Percentiles rank a stretch among this genome's conserved stretches.
These are phyloP conservation scores for Lithospermum erythrorhizon DNA, from an alignment of 257 asterid species.

Conservation along the genomic window DNA sequence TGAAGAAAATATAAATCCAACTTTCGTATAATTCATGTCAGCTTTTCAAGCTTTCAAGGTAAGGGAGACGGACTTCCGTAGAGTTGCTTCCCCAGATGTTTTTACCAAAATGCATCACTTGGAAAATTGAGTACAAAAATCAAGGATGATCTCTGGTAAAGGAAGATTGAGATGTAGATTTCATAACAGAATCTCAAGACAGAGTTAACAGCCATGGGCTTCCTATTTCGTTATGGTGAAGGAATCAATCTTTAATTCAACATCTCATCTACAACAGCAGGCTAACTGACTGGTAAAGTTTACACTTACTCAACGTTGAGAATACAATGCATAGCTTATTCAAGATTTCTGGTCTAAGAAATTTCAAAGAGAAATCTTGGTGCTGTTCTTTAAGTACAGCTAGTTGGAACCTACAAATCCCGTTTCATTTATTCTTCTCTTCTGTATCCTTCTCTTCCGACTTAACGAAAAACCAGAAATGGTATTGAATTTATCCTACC, in stretches of 20 bases:
- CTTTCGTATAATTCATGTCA: constrained; percentile 1
- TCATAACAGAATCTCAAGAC: not conserved
- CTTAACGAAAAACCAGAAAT: too few species aligned
- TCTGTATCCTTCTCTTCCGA: too few species aligned
- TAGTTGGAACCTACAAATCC: not conserved
- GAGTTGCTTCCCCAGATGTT: not conserved
- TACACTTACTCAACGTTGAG: not conserved
- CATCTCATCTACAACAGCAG: not conserved
- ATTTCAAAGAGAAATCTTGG: not conserved
- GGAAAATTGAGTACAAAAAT: not conserved
- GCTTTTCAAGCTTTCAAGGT: constrained; percentile 2
- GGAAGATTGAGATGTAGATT: not conserved
- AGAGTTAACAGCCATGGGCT: not conserved
- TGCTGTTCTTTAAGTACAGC: not conserved
- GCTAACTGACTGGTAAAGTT: not conserved
- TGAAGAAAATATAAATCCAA: constrained; percentile 3
- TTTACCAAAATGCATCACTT: not conserved
- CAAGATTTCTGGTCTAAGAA: not conserved
- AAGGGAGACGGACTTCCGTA: not conserved
- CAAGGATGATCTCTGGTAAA: not conserved
- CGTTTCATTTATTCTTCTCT: not conserved
- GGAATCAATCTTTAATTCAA: not conserved
- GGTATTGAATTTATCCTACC: too few species aligned
- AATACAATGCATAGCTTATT: not conserved
- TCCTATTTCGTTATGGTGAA: not conserved